Evolutionary conservation across 176 grass and related monocot genomes (phyloP).

Genomic region (Pontederia paniculata): DNA sequence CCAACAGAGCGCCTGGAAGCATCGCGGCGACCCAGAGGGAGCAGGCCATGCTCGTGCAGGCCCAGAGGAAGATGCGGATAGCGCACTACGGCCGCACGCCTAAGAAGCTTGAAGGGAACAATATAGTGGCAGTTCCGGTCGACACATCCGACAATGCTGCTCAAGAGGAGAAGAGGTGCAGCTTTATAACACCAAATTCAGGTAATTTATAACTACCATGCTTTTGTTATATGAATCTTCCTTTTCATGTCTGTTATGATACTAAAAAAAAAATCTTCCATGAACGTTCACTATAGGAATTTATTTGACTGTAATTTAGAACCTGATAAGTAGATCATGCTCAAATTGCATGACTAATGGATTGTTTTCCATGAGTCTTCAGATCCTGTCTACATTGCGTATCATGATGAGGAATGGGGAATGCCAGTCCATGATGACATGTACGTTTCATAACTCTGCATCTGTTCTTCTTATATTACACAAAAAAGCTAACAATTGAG

Average conservation of each 20-base stretch:
- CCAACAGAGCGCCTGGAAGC: constrained; percentile 30
- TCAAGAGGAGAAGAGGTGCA: constrained; percentile 73
- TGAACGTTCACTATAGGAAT: not conserved
- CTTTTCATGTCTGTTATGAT: not conserved
- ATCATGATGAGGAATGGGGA: constrained; percentile 95
- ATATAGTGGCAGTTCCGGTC: constrained; percentile 5
- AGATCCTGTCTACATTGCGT: constrained; percentile 61
- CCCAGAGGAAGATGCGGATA: constrained; percentile 71
- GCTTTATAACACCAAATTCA: constrained; percentile 81
- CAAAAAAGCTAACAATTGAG: too few relatives aligned
- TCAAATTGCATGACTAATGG: too few relatives aligned
- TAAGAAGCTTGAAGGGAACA: constrained; percentile 37
- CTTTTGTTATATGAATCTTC: not conserved
- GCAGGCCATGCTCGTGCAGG: constrained; percentile 45
- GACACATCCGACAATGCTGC: not conserved
- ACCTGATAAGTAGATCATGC: too few relatives aligned
- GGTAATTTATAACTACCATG: constrained; percentile 5
- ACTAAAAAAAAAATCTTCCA: not conserved
- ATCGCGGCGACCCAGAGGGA: constrained; percentile 57
- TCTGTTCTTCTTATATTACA: too few relatives aligned
- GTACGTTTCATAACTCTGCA: constrained; percentile 22
- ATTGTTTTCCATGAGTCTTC: not conserved
- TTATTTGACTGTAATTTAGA: too few relatives aligned
- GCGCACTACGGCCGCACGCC: constrained; percentile 70
- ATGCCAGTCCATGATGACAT: constrained; percentile 67